Evolutionary conservation across 2,329 filamentous ascomycete genomes (phyloP).

Genomic region (Aspergillus pseudonomiae): DNA sequence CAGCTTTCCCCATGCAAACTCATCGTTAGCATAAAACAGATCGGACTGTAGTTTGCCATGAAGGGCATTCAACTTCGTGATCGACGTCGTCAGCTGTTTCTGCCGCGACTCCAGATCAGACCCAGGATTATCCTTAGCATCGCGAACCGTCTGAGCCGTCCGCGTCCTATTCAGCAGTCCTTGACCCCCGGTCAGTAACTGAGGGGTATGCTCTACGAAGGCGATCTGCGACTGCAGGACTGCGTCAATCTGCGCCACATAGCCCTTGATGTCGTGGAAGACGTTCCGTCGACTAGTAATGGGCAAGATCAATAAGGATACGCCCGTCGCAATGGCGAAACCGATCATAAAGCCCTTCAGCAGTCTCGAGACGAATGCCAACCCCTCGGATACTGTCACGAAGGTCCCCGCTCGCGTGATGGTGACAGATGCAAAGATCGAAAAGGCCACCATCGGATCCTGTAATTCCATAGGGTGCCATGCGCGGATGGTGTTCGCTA

Average conservation of each 20-base stretch:
- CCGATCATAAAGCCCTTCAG: constrained; percentile 66
- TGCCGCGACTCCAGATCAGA: constrained; percentile 21
- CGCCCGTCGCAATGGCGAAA: constrained; percentile 63
- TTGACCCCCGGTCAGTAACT: constrained; percentile 11
- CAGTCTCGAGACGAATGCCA: constrained; percentile 50
- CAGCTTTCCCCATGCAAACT: constrained; percentile 71
- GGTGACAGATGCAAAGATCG: constrained; percentile 67
- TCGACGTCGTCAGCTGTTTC: constrained; percentile 33
- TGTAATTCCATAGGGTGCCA: constrained; percentile 64
- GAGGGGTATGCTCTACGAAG: constrained; percentile 54
- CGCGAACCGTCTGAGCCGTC: constrained; percentile 19
- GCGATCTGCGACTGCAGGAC: constrained; percentile 62
- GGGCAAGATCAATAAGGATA: constrained; percentile 68
- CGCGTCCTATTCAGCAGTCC: constrained; percentile 24
- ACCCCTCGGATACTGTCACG: constrained; percentile 28
- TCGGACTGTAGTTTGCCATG: constrained; percentile 68
- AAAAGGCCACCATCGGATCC: constrained; percentile 68
- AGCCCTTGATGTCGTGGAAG: constrained; percentile 57
- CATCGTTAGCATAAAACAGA: constrained; percentile 70
- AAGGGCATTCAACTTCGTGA: constrained; percentile 55
- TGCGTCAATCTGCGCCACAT: constrained; percentile 58
- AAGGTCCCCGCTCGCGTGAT: constrained; percentile 59
- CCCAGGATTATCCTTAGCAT: constrained; percentile 11
- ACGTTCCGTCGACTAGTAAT: constrained; percentile 66
- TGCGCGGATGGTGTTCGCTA: constrained; percentile 65